A percentile compares a stretch with the other conserved stretches of the same genome.
phyloP scores from a whole-genome alignment of 768 basidiomycete species.

The Auriculariales sp. region DNA sequence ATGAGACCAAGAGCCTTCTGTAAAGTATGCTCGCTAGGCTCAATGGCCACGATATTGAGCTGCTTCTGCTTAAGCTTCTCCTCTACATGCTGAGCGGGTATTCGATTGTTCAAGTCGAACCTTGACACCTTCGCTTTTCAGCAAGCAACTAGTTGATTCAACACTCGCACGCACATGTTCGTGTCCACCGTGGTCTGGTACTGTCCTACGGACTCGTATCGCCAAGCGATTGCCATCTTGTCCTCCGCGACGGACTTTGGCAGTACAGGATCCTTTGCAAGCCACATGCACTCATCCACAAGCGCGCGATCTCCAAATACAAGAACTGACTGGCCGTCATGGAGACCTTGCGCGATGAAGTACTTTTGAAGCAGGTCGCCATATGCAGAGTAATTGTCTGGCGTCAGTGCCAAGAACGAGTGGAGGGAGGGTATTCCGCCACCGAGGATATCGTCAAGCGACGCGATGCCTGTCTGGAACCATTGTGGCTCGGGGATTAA shows the following conservation, averaged over 20 bases:
- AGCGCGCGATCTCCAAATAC: slow-evolving; percentile 49
- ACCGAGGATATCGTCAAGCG: slow-evolving; percentile 89
- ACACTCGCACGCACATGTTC: slow-evolving; percentile 26
- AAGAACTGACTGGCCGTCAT: slow-evolving; percentile 49
- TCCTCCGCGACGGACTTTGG: slow-evolving; percentile 24
- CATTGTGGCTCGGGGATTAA: slow-evolving; percentile 18
- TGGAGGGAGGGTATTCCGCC: slow-evolving; percentile 80
- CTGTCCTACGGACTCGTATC: slow-evolving; percentile 86
- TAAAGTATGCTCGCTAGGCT: too few relatives aligned
- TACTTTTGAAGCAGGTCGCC: slow-evolving; percentile 76
- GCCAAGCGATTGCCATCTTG: slow-evolving; percentile 91
- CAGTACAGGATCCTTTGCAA: slow-evolving; percentile 29
- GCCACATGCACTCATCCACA: slow-evolving; percentile 73
- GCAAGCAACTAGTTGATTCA: slow-evolving; percentile 22
- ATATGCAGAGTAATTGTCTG: slow-evolving; percentile 78
- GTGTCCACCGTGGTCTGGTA: slow-evolving; percentile 71
- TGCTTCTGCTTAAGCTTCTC: slow-evolving; percentile 24
- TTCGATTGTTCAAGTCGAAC: slow-evolving; percentile 57
- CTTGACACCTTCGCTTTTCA: slow-evolving; percentile 46
- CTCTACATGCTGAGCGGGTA: slow-evolving; percentile 38
- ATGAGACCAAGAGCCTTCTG: too few relatives aligned
- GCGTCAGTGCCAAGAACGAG: slow-evolving; percentile 56
- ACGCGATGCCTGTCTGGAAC: slow-evolving; percentile 75
- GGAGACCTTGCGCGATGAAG: slow-evolving; percentile 78
- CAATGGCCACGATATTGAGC: slow-evolving; percentile 20